Evolutionary conservation across 1,284 basidiomycete species (phyloP).

Genomic region (Taiwanofungus camphoratus): DNA sequence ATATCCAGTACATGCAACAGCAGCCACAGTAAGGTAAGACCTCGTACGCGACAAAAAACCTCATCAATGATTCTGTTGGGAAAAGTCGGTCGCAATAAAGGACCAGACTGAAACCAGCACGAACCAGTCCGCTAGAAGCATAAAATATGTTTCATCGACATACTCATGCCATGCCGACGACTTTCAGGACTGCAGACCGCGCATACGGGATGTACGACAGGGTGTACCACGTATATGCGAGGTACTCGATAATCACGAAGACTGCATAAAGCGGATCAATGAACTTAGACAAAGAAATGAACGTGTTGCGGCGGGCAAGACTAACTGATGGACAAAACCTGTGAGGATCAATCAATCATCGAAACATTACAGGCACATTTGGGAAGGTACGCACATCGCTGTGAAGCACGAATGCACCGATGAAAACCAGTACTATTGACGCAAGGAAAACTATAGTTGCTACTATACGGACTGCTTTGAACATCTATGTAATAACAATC

Average conservation of each 20-base stretch:
- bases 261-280: constrained; percentile 40
- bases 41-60: too few relatives aligned
- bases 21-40: too few relatives aligned
- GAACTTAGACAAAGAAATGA: background rate
- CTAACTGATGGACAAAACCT: constrained; percentile 47
- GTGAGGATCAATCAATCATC: background rate
- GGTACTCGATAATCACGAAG: constrained; percentile 81
- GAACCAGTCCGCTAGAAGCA: constrained; percentile 1
- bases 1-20: too few relatives aligned
- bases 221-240: constrained; percentile 83
- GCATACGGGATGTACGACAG: constrained; percentile 88
- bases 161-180: constrained; percentile 46
- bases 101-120: too few relatives aligned
- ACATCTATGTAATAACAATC: constrained; percentile 66
- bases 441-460: constrained; percentile 78
- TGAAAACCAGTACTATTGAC: constrained; percentile 74
- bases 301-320: too few relatives aligned
- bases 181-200: constrained; percentile 61
- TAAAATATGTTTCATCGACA: background rate
- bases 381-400: constrained; percentile 49
- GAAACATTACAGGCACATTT: background rate
- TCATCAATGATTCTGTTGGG: too few relatives aligned
- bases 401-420: constrained; percentile 70
- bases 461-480: constrained; percentile 85
- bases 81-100: too few relatives aligned